Conservation (phyloP, 192 early-diverging fungal genomes). For the Powellomyces hirtus region DNA sequence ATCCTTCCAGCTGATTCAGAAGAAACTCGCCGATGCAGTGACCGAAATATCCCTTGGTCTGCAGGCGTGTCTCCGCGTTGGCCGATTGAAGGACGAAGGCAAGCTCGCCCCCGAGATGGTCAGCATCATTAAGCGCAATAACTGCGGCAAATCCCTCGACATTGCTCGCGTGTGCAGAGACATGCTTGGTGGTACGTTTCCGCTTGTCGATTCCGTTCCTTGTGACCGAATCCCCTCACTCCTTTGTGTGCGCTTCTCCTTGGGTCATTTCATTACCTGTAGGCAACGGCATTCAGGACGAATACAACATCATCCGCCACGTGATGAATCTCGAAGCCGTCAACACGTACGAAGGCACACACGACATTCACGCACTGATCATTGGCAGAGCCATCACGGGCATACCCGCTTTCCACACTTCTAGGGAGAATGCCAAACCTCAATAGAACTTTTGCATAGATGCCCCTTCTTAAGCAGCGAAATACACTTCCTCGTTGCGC, state of each 20-base stretch:
- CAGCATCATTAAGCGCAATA: conserved; percentile 95
- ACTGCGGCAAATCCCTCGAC: conserved; percentile 86
- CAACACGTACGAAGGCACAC: conserved; percentile 97
- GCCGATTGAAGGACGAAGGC: conserved; percentile 86
- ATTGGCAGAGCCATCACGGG: conserved; percentile 94
- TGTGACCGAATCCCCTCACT: background rate
- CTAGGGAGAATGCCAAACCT: background rate
- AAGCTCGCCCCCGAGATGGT: conserved; percentile 92
- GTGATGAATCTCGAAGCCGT: conserved; percentile 87
- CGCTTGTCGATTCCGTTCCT: background rate
- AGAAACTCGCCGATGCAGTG: conserved; percentile 92
- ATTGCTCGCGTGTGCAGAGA: conserved; percentile 90
- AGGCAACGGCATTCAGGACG: conserved; percentile 32
- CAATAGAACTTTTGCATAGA: no score
- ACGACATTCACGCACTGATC: conserved; percentile 93
- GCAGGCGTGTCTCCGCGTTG: conserved; percentile 86
- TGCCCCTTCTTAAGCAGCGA: no score
- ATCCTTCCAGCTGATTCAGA: conserved; percentile 91
- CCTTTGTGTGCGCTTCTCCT: background rate
- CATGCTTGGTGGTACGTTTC: conserved; percentile 80
- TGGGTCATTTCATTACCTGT: background rate
- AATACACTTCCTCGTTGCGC: no score
- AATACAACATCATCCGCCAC: conserved; percentile 93
- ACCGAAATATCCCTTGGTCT: conserved; percentile 89
- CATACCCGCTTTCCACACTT: conserved; percentile 51